phyloP scores from a whole-genome alignment of 257 asterid species.

The Fraxinus cuspidata region DNA sequence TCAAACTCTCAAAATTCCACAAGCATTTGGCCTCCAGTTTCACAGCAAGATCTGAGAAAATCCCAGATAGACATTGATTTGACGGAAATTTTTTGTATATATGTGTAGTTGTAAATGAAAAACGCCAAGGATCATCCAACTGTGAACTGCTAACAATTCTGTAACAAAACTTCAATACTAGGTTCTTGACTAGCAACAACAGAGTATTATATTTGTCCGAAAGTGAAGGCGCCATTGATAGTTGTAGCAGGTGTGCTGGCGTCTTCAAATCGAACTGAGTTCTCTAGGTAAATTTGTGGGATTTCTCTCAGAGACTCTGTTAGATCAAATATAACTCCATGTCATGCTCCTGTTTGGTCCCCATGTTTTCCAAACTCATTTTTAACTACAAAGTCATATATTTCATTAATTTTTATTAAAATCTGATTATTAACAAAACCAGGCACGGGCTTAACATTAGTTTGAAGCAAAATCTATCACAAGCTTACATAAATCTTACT shows the following conservation, averaged over 20 bases:
- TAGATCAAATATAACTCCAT: no score
- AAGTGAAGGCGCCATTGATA: no score
- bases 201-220: not conserved
- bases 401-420: no score
- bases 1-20: constrained; percentile 46
- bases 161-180: not conserved
- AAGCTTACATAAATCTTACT: no score
- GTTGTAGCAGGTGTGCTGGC: no score
- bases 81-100: constrained; percentile 43
- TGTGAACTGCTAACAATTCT: not conserved
- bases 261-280: no score
- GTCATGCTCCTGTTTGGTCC: no score
- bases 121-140: not conserved
- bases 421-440: no score
- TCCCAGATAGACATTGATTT: constrained; percentile 75
- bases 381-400: no score
- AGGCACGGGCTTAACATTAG: no score
- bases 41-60: constrained; percentile 46
- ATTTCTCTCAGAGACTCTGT: not conserved
- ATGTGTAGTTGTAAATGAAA: constrained; percentile 39
- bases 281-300: not conserved
- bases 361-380: no score
- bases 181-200: not conserved
- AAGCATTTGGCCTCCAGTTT: constrained; percentile 60
- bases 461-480: not conserved